Base-by-base conservation (phyloP, 2,329 filamentous ascomycete species). In the Pseudodiploospora longispora region DNA sequence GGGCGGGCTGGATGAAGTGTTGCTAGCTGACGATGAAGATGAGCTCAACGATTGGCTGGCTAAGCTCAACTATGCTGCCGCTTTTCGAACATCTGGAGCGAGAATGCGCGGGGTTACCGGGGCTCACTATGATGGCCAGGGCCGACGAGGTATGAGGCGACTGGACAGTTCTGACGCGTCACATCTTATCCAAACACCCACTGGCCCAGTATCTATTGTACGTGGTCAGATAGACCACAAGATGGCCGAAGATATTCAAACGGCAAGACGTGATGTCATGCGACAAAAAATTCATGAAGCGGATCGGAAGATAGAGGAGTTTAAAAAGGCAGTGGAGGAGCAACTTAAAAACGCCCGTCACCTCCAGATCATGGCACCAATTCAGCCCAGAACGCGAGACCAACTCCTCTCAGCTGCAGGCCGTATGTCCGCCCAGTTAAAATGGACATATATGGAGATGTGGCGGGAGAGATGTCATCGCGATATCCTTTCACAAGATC, bases 21-120 rank as follows among this genome's bases (percentile, higher is more conserved):
- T 98, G 33, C 70, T 97, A 12, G 91, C 93, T 5, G 90, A 96
- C 55, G 88, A 81, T 42, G 93, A 98, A 56, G 72, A 80, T 1
- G 93, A 98, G 56, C 82, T 95, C 75, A 95, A 96, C 56, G 93
- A 98, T 59, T 98, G 93, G 93, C 71, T 98, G 29, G 87, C 86
- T 6, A 93, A 95, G 58, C 76, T 98, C 48, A 98, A 98, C 61
- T 97, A 97, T 60, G 91, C 91, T 31, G 90, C 93, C 6, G 87
- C 93, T 1, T 97, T 97, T 63, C 80, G 88, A 53, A 95, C 89
- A 1, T 87, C 90, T 5, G 90, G 91, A 9, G 88, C 97, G 5
- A 80, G 88, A 36, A 94, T 95, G 74, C 80, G 91, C 54, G 90
- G 89, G 27, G 83, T 95, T 45, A 76, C 93, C 42, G 89, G 87